Base-by-base conservation (phyloP, 2,329 filamentous ascomycete genomes). In the Dothistroma septosporum region DNA sequence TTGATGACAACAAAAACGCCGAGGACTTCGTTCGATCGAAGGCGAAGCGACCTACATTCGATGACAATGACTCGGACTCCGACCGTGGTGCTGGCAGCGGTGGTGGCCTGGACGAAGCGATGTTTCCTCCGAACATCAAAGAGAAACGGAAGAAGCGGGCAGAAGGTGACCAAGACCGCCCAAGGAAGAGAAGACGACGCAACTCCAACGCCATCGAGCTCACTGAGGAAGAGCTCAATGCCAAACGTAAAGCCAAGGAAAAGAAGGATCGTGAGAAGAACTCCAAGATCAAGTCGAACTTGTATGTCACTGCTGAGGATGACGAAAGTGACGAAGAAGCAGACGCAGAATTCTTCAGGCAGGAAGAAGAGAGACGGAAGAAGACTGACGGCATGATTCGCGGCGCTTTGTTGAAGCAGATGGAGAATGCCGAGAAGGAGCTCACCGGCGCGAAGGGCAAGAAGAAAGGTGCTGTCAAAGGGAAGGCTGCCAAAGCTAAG, bases 261-360 rank as follows among this genome's bases (percentile, higher is more conserved):
- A 80, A 87, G 56, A 88, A 85, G 66, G 87, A 96, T 66, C 78
- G 84, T n/a, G 91, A 92, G 70, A 92, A 92, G 75, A 82, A 86
- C 53, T 80, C 81, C 33, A 89, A 88, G 72, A 89, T 94, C 77
- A 97, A 97, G 80, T 95, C 90, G 69, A 87, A 87, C 24, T 76
- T 93, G 44, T 93, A 87, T 69, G 89, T 99, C 55, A 85, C 88
- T 60, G 87, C 88, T 41, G 91, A 89, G 66, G 94, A 97, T 72
- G 94, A 97, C 57, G 92, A 96, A 67, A 87, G 84, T n/a, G 91
- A 96, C 70, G 86, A 83, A 35, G 91, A 92, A 52, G 84, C 85
- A 59, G 85, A 90, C 75, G 79, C 73, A 22, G 85, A 84, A 21
- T 97, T 97, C 76, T 97, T 93, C 75, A 86, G 83, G 2, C 82